These are phyloP conservation scores for Goffeauzyma gilvescens DNA, from an alignment of 768 basidiomycete species.

Conservation along the genomic window DNA sequence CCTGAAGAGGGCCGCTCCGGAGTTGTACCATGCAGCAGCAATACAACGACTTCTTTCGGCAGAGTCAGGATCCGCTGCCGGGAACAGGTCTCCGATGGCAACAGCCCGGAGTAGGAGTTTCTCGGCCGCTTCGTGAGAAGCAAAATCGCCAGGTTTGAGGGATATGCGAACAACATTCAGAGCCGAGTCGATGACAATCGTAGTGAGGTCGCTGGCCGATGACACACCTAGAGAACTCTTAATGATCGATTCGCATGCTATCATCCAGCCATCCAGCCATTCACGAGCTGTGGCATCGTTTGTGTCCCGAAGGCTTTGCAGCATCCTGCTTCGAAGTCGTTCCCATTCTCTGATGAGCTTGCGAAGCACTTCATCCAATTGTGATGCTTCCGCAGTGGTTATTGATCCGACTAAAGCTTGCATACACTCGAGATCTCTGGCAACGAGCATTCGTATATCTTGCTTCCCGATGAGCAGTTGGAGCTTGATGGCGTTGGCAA, in stretches of 20 bases:
- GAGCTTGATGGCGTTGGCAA: not conserved
- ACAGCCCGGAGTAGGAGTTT: not conserved
- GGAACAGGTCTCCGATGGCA: not conserved
- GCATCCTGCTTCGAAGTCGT: too few relatives aligned
- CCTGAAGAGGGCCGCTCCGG: slow-evolving; percentile 41
- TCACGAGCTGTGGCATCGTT: too few relatives aligned
- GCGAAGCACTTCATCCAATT: not conserved
- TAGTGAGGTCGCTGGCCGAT: not conserved
- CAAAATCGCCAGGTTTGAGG: not conserved
- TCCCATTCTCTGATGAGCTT: too few relatives aligned
- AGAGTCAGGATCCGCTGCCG: slow-evolving; percentile 1
- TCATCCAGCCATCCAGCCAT: not conserved
- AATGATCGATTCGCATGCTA: not conserved
- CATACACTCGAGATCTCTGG: too few relatives aligned
- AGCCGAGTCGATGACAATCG: slow-evolving; percentile 1
- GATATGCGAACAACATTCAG: not conserved
- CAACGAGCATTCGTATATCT: not conserved
- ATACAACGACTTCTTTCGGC: slow-evolving; percentile 26
- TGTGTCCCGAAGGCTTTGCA: too few relatives aligned
- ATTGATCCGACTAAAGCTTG: too few relatives aligned
- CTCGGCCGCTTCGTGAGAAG: not conserved
- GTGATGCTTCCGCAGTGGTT: too few relatives aligned
- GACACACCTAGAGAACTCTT: not conserved
- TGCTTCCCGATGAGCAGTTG: not conserved
- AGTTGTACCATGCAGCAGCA: slow-evolving; percentile 25